Evolutionary conservation across 345 rosid genomes (phyloP), one percentile per base, ranked within the genome.

Genomic region (Salix exigua): DNA sequence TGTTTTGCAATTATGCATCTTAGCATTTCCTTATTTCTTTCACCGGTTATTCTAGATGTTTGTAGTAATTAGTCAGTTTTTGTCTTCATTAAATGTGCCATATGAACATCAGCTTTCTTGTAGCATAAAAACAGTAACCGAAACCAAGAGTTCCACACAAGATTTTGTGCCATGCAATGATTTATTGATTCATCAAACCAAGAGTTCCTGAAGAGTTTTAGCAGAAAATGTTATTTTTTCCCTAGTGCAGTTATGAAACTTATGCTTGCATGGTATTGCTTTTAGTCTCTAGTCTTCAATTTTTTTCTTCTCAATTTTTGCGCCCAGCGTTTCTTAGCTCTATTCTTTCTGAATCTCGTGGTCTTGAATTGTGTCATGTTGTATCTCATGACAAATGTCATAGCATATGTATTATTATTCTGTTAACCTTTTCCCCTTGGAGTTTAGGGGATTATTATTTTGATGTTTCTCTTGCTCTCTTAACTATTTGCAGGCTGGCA

Each of bases 401-500:
- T 48, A 31, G 63, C 61, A 3, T 55, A 40, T 18, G 17, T 16
- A 25, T 53, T 75, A 35, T 58, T 74, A 26, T 66, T 70, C 48
- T 78, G 38, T 35, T 18, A 46, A 18, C 16, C 7, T 77, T 40
- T 26, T 77, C 11, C 60, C 21, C 64, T 60, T 71, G 19, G 50
- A 13, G 35, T 42, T 16, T 48, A 63, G 72, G 63, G 38, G 37
- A 42, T 19, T 68, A 58, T 31, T 48, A 58, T 68, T 80, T 37
- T 64, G 35, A 46, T 14, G 4, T 53, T 38, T 17, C 65, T 50
- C 71, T 82, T 38, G 83, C 38, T 69, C 55, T 74, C 69, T 42
- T 30, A 58, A 53, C 53, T 63, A 13, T 83, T 58, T 85, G 82
- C 90, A 96, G 99, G 95, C 99, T 81, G 98, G 98, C 66, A 96